phyloP scores from a whole-genome alignment of 495 filamentous ascomycete genomes.

The Podospora pseudoanserina region DNA sequence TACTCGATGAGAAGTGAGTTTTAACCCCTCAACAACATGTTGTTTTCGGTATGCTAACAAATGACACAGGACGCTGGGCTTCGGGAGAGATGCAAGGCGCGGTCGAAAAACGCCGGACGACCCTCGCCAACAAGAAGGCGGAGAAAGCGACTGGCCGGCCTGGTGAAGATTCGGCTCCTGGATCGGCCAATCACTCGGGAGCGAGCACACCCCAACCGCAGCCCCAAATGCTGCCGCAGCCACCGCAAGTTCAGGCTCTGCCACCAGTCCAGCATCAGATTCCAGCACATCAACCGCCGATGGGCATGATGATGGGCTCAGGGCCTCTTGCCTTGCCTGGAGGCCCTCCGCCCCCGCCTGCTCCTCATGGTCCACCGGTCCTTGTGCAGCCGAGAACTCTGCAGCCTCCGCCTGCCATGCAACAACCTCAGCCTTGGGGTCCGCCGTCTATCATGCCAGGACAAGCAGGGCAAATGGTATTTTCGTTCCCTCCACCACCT shows the following conservation, averaged over 20 bases:
- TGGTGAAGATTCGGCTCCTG: slow-evolving; percentile 2
- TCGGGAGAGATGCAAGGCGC: slow-evolving; percentile 48
- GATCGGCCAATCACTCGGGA: slow-evolving; percentile 2
- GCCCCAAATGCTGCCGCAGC: background rate
- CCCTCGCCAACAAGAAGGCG: slow-evolving; percentile 48
- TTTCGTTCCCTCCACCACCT: background rate
- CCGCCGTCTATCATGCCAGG: background rate
- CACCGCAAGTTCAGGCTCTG: background rate
- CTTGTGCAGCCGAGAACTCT: background rate
- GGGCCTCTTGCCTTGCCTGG: slow-evolving; percentile 8
- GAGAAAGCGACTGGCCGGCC: slow-evolving; percentile 23
- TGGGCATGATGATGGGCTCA: background rate
- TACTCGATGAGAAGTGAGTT: slow-evolving; percentile 48
- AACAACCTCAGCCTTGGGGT: slow-evolving; percentile 1
- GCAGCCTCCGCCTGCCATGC: slow-evolving; percentile 1
- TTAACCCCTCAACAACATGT: background rate
- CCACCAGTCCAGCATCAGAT: slow-evolving; percentile 11
- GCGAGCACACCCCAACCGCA: slow-evolving; percentile 16
- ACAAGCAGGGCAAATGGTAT: slow-evolving; percentile 7
- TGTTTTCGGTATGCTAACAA: slow-evolving; percentile 23
- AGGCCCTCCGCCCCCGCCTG: background rate
- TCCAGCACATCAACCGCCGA: slow-evolving; percentile 10
- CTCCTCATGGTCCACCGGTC: background rate
- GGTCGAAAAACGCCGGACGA: slow-evolving; percentile 48
- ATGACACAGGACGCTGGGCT: slow-evolving; percentile 43